Evolutionary conservation across 805 yeast species (phyloP).

Genomic region (Yamadazyma laniorum): DNA sequence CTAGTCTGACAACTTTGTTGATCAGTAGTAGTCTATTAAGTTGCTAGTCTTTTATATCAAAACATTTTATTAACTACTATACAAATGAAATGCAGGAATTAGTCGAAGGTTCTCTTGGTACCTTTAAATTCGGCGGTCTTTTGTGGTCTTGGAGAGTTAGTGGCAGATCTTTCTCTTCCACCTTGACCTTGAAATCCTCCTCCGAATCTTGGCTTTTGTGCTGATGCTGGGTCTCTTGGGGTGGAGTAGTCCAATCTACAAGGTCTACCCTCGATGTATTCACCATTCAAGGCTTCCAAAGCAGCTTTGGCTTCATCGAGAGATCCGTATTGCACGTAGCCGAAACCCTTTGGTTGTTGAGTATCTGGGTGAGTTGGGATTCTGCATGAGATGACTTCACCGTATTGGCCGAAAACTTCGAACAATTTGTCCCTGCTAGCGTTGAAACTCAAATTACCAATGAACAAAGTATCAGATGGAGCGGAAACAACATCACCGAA

Average conservation of each 20-base stretch:
- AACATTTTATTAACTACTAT: slow-evolving; percentile 7
- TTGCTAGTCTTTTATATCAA: neutral
- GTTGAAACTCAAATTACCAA: slow-evolving; percentile 93
- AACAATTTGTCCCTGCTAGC: slow-evolving; percentile 78
- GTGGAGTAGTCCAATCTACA: slow-evolving; percentile 93
- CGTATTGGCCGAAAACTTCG: slow-evolving; percentile 71
- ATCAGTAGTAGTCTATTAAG: too few species aligned
- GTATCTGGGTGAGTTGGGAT: slow-evolving; percentile 98
- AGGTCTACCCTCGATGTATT: slow-evolving; percentile 85
- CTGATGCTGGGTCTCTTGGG: slow-evolving; percentile 61
- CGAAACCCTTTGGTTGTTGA: slow-evolving; percentile 98
- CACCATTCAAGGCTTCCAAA: slow-evolving; percentile 82
- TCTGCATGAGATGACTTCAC: slow-evolving; percentile 84
- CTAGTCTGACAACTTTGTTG: too few species aligned
- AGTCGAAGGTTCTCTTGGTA: slow-evolving; percentile 78
- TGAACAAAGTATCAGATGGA: slow-evolving; percentile 93
- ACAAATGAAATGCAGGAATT: slow-evolving; percentile 17
- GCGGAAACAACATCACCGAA: slow-evolving; percentile 88
- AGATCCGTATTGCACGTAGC: slow-evolving; percentile 87
- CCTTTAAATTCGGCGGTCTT: slow-evolving; percentile 75
- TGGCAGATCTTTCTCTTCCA: slow-evolving; percentile 49
- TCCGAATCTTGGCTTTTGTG: slow-evolving; percentile 35
- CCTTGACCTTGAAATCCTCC: slow-evolving; percentile 39
- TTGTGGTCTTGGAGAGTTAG: slow-evolving; percentile 56
- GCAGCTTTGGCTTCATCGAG: slow-evolving; percentile 92